These are phyloP conservation scores for Nakaseomyces sp. DNA, from an alignment of 1,139 yeast species.

Conservation along the genomic window DNA sequence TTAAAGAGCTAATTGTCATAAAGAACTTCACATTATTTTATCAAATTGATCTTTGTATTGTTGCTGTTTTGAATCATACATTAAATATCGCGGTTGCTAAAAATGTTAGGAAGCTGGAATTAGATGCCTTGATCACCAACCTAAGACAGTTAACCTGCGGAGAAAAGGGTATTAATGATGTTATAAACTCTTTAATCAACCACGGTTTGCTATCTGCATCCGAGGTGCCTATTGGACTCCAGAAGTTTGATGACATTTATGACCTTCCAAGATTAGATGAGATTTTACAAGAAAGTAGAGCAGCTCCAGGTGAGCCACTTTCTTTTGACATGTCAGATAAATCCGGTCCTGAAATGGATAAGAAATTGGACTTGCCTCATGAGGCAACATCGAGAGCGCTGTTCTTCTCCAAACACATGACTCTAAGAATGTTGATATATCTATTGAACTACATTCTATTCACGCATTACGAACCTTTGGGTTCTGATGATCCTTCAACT, in stretches of 20 bases:
- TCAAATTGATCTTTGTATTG: constrained; percentile 29
- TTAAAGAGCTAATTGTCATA: constrained; percentile 29
- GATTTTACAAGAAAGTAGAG: constrained; percentile 23
- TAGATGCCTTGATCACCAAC: constrained; percentile 31
- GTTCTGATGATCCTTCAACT: constrained; percentile 31
- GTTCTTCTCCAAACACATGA: constrained; percentile 34
- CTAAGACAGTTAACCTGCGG: constrained; percentile 31
- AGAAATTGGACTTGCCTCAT: constrained; percentile 28
- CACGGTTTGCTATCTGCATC: constrained; percentile 27
- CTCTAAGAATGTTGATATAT: constrained; percentile 40
- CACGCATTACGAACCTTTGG: constrained; percentile 38
- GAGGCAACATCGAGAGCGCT: constrained; percentile 34
- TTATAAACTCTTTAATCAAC: constrained; percentile 23
- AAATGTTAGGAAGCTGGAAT: constrained; percentile 34
- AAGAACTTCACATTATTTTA: constrained; percentile 30
- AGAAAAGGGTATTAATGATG: constrained; percentile 24
- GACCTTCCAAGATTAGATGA: constrained; percentile 34
- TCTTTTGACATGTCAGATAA: constrained; percentile 8
- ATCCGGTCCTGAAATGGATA: constrained; percentile 14
- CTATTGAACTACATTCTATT: constrained; percentile 41
- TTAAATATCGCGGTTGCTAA: constrained; percentile 30
- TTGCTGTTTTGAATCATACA: constrained; percentile 29
- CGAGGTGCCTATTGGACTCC: constrained; percentile 27
- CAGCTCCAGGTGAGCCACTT: constrained; percentile 7
- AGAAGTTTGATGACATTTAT: constrained; percentile 28